These are phyloP conservation scores for Epichloe festucae DNA, from an alignment of 2,329 filamentous ascomycete genomes.

Conservation along the genomic window DNA sequence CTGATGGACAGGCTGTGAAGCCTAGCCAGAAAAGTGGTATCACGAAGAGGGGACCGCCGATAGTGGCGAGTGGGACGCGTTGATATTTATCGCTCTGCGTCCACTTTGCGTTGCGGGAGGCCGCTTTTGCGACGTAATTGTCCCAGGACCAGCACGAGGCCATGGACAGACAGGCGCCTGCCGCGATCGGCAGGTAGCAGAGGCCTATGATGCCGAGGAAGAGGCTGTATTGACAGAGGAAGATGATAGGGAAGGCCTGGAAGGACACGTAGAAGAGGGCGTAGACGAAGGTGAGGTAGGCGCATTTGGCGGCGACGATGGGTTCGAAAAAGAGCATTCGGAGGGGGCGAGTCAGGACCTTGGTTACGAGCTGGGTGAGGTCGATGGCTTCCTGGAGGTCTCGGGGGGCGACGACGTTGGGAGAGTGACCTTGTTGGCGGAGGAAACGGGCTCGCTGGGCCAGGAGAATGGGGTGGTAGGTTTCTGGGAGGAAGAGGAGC, in stretches of 20 bases:
- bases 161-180: slow-evolving; percentile 46
- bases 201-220: slow-evolving; percentile 53
- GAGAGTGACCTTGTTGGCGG: slow-evolving; percentile 39
- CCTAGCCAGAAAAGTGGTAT: slow-evolving; percentile 48
- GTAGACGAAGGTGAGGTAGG: slow-evolving; percentile 61
- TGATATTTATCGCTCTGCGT: slow-evolving; percentile 50
- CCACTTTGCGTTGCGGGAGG: slow-evolving; percentile 40
- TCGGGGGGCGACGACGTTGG: slow-evolving; percentile 41
- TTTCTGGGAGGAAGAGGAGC: slow-evolving; percentile 52
- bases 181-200: slow-evolving; percentile 54
- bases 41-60: slow-evolving; percentile 53
- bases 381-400: slow-evolving; percentile 47
- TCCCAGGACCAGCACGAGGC: slow-evolving; percentile 56
- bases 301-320: slow-evolving; percentile 56
- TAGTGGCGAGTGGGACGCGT: slow-evolving; percentile 56
- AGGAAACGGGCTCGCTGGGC: slow-evolving; percentile 42
- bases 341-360: slow-evolving; percentile 59
- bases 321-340: slow-evolving; percentile 62
- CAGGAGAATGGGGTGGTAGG: slow-evolving; percentile 46
- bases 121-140: slow-evolving; percentile 38
- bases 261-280: slow-evolving; percentile 60
- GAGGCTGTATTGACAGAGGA: slow-evolving; percentile 48
- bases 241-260: slow-evolving; percentile 61
- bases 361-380: slow-evolving; percentile 45
- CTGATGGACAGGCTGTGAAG: slow-evolving; percentile 35